Evolutionary conservation across 75 land plant species (phyloP).

Genomic region (Cunninghamia lanceolata): DNA sequence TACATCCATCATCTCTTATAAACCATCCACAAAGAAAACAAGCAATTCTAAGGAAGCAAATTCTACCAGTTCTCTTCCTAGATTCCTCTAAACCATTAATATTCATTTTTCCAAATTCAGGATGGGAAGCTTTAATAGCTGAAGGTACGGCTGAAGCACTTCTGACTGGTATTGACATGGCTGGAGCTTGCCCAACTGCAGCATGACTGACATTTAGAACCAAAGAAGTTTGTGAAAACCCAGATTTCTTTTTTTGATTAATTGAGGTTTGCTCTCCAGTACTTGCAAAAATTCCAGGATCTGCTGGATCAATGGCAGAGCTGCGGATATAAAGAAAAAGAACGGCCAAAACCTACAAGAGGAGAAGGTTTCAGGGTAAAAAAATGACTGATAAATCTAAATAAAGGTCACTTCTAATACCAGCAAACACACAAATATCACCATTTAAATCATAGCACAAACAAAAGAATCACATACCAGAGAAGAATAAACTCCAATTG

Average conservation of each 20-base stretch:
- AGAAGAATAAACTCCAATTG: slow-evolving; percentile 64
- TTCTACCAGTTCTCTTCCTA: slow-evolving; percentile 15
- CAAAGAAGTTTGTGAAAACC: slow-evolving; percentile 22
- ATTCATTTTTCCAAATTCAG: neutral
- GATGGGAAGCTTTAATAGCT: slow-evolving; percentile 6
- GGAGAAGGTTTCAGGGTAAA: neutral
- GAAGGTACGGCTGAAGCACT: slow-evolving; percentile 32
- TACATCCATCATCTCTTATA: slow-evolving; percentile 51
- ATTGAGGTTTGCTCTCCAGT: slow-evolving; percentile 21
- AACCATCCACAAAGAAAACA: slow-evolving; percentile 44
- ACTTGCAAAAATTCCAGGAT: slow-evolving; percentile 68
- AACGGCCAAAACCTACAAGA: slow-evolving; percentile 70
- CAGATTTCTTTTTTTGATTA: slow-evolving; percentile 26
- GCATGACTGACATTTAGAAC: slow-evolving; percentile 27
- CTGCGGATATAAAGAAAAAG: slow-evolving; percentile 79
- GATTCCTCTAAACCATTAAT: slow-evolving; percentile 9
- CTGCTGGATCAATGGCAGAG: slow-evolving; percentile 88
- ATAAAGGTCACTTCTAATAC: neutral
- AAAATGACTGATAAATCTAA: neutral
- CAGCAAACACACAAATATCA: neutral
- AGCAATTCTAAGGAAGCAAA: slow-evolving; percentile 23
- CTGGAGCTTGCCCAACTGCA: slow-evolving; percentile 34
- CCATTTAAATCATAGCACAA: neutral
- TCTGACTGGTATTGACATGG: slow-evolving; percentile 39
- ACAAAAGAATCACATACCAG: slow-evolving; percentile 54